Percentiles rank a stretch among this genome's conserved stretches.
Conservation (phyloP, 2,329 filamentous ascomycete species). For the Oidium heveae region DNA sequence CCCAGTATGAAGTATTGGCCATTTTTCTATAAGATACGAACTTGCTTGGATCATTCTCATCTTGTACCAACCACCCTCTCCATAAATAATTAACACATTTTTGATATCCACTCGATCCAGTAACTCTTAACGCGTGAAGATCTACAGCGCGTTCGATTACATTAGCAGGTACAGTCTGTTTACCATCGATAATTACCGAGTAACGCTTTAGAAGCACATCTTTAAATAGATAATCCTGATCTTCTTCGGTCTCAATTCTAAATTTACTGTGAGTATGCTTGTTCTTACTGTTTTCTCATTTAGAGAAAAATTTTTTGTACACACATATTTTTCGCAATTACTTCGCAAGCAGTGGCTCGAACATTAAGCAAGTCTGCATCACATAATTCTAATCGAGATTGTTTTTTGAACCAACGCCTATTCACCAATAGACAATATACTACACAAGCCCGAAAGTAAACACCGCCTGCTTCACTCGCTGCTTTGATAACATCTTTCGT, state of each 20-base stretch:
- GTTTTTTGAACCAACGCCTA: slow-evolving; percentile 50
- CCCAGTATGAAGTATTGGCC: slow-evolving; percentile 50
- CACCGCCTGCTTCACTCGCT: slow-evolving; percentile 52
- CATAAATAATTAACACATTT: slow-evolving; percentile 86
- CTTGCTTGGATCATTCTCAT: slow-evolving; percentile 67
- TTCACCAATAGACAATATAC: slow-evolving; percentile 17
- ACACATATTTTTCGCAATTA: slow-evolving; percentile 60
- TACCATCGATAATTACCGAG: slow-evolving; percentile 44
- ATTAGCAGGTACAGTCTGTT: slow-evolving; percentile 52
- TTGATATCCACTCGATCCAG: slow-evolving; percentile 73
- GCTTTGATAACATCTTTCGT: slow-evolving; percentile 56
- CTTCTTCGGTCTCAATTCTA: slow-evolving; percentile 66
- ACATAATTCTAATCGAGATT: slow-evolving; percentile 66
- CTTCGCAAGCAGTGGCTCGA: slow-evolving; percentile 62
- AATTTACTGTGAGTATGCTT: neutral
- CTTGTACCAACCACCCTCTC: slow-evolving; percentile 91
- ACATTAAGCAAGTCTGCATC: slow-evolving; percentile 65
- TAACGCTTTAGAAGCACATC: slow-evolving; percentile 70
- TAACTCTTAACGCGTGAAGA: slow-evolving; percentile 66
- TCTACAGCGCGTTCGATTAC: slow-evolving; percentile 88
- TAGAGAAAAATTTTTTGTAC: slow-evolving; percentile 5
- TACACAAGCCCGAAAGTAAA: slow-evolving; percentile 60
- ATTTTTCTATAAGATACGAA: slow-evolving; percentile 76
- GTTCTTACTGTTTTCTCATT: neutral
- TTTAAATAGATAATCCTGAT: slow-evolving; percentile 55